Base-by-base conservation (phyloP, 2,329 filamentous ascomycete species). In the Neopestalotiopsis sp. region DNA sequence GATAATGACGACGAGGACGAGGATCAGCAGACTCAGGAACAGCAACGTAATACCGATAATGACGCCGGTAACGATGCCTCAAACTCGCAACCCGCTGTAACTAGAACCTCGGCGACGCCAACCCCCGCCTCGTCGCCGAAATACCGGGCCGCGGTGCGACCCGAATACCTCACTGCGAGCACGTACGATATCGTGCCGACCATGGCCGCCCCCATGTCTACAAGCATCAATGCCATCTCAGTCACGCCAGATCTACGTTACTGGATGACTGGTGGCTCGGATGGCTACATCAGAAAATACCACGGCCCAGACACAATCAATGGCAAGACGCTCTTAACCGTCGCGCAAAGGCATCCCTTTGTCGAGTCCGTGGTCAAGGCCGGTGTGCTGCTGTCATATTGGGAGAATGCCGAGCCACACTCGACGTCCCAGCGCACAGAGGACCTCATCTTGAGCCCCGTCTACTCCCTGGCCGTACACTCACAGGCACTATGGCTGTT, bases 321-420 rank as follows among this genome's bases (percentile, higher is more conserved):
- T 78, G 94, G 94, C 72, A 98, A 97, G 81, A 89, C 96, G 42
- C 91, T 95, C 70, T 84, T 99, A 75, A 99, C 96, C 0, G 96
- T 99, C 5, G 96, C 96, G 40, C 96, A 99, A 82, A 88, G 93
- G 63, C 96, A 99, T 78, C 96, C 96, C 0, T 99, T 98, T 76
- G 96, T 99, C 56, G 96, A 99, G 79, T 97, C 94, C 75, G 96
- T 99, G 58, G 94, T 94, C 68, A 99, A 99, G 81, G 95, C 95
- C 2, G 96, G 95, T 1, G 93, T 97, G 5, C 83, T 98, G 64
- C 91, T 98, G 88, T 97, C 93, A 65, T 99, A 99, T 80, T 99
- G 96, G 96, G 96, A 98, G 80, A 99, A 98, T 76, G 95, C 98
- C 79, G 95, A 99, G 77, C 89, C 90, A 2, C 73, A 81, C 2